Evolutionary conservation across 2,329 filamentous ascomycete species (phyloP).

Genomic region (Fusarium dlaminii): DNA sequence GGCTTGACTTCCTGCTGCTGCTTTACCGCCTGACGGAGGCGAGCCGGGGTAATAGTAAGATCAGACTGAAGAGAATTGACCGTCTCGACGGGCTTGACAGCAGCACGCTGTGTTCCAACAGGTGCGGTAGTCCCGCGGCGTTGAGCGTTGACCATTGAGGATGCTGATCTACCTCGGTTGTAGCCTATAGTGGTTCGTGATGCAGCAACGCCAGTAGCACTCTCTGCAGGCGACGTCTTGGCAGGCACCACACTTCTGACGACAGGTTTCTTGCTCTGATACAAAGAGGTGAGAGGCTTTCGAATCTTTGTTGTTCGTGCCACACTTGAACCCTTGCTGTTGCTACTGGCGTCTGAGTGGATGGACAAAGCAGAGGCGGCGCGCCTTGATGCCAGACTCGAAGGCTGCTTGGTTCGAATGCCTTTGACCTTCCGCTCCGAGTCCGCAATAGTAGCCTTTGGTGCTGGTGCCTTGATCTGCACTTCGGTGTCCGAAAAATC

Average conservation of each 20-base stretch:
- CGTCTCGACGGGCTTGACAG: constrained; percentile 24
- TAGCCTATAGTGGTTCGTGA: constrained; percentile 89
- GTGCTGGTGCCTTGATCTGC: neutral
- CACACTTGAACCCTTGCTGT: constrained; percentile 1
- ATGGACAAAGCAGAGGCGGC: constrained; percentile 64
- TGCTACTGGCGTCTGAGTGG: constrained; percentile 38
- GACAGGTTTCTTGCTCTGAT: constrained; percentile 42
- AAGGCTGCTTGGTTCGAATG: constrained; percentile 32
- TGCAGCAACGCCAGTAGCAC: constrained; percentile 69
- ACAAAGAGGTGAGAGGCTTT: constrained; percentile 45
- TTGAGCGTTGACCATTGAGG: constrained; percentile 54
- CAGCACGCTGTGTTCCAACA: constrained; percentile 17
- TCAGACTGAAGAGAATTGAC: constrained; percentile 32
- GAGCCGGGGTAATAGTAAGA: constrained; percentile 60
- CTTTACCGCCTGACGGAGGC: constrained; percentile 39
- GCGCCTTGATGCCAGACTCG: constrained; percentile 56
- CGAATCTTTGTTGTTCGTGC: constrained; percentile 29
- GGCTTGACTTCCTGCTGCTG: constrained; percentile 41
- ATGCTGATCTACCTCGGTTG: constrained; percentile 74
- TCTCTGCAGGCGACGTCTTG: constrained; percentile 63
- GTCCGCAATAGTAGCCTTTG: constrained; percentile 1
- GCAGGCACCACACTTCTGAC: constrained; percentile 54
- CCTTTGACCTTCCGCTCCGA: constrained; percentile 9
- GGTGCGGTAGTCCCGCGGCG: constrained; percentile 25
- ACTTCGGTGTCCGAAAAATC: constrained; percentile 56